Base-by-base conservation (phyloP, 495 filamentous ascomycete genomes). In the Hypoxylon crocopeplum region DNA sequence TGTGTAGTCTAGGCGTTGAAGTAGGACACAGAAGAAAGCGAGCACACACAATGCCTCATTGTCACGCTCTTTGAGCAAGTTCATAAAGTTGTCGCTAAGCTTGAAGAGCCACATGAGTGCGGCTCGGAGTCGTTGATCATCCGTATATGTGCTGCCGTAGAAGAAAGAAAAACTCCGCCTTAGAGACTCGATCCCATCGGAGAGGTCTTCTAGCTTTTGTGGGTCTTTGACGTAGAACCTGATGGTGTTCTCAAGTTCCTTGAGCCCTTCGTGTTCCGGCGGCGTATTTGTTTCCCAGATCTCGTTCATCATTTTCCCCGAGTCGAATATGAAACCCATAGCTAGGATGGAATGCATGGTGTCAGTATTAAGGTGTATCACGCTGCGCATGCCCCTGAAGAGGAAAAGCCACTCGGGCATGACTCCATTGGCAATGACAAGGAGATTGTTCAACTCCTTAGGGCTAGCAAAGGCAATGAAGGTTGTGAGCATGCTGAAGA, bases 401-500 rank as follows among this genome's bases (percentile, higher is more conserved):
- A 70, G 59, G 34, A 63, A 53, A 10, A 73, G 58, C 77, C 78
- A 80, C n/a, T 77, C 70, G 0, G 76, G 66, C 19, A 77, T 66
- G 1, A 64, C 64, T n/a, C 68, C 68, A 11, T 69, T 55, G n/a
- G 74, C 72, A 21, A 75, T 62, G 5, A 78, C 40, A 5, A 81
- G 67, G 4, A 79, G 71, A 30, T 75, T 62, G 10, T 73, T 69
- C 1, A 72, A 69, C 7, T 77, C 62, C 11, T 71, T 70, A 2
- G 81, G 79, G n/a, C 76, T 70, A 6, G 75, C 79, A 41, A 84
- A 75, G 22, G 75, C 69, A 40, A 80, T 74, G 11, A 79, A 73
- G 4, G 73, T 78, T 3, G 77, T 81, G 10, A 84, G 69, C 25
- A 79, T 72, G 17, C 81, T 80, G 56, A 83, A 81, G 20, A 78